These are phyloP conservation scores for Paxillus involutus DNA, from an alignment of 768 basidiomycete genomes.

Conservation along the genomic window DNA sequence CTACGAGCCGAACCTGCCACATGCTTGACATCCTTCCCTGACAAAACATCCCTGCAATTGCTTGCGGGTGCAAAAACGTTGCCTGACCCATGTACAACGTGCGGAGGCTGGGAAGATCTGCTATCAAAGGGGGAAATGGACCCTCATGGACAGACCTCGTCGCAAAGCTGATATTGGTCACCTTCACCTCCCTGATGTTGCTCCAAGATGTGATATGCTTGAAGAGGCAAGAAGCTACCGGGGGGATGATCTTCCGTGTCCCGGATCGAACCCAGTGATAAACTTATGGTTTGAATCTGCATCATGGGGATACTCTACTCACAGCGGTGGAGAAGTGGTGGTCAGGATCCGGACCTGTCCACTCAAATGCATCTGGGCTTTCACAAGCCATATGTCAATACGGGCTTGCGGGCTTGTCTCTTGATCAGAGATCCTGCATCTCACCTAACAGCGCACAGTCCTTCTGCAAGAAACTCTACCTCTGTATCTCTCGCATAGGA, in stretches of 20 bases:
- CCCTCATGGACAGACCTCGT: conserved; percentile 14
- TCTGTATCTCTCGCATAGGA: conserved; percentile 35
- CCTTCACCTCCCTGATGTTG: conserved; percentile 43
- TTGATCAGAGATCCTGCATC: conserved; percentile 11
- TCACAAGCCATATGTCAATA: not conserved
- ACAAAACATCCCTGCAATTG: conserved; percentile 38
- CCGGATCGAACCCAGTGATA: not conserved
- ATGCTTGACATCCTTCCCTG: conserved; percentile 25
- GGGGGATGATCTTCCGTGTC: conserved; percentile 23
- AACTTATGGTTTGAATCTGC: not conserved
- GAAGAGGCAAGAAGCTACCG: conserved; percentile 24
- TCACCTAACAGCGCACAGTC: conserved; percentile 38
- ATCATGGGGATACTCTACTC: conserved; percentile 18
- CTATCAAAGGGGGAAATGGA: conserved; percentile 30
- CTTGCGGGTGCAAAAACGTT: conserved; percentile 42
- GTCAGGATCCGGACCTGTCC: conserved; percentile 62
- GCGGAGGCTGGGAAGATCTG: conserved; percentile 37
- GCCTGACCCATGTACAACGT: conserved; percentile 51
- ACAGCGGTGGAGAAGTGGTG: conserved; percentile 66
- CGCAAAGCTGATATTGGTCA: conserved; percentile 48
- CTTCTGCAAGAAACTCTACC: conserved; percentile 30
- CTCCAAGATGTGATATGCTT: conserved; percentile 36
- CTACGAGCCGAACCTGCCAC: conserved; percentile 43
- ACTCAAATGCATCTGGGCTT: conserved; percentile 50
- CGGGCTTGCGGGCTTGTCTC: too few species aligned